phyloP scores from a whole-genome alignment of 164 flowering plant genomes.

The Stephania yunnanensis region DNA sequence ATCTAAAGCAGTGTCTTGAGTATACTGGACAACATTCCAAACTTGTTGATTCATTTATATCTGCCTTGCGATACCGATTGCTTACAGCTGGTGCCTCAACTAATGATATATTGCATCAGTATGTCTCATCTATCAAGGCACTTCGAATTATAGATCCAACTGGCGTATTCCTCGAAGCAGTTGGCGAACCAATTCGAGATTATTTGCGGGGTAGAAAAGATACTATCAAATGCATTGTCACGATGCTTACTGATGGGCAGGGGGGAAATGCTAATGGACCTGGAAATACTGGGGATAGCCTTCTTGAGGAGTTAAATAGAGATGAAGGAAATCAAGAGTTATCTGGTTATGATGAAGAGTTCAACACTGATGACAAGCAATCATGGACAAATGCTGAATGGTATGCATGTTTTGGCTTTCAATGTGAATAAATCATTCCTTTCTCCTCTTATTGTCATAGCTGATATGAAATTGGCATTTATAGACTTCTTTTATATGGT shows the following conservation, averaged over 20 bases:
- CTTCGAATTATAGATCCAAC: slow-evolving; percentile 91
- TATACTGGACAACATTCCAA: slow-evolving; percentile 95
- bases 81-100: slow-evolving; percentile 99
- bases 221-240: slow-evolving; percentile 93
- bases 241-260: slow-evolving; percentile 96
- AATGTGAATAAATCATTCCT: neutral
- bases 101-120: slow-evolving; percentile 95
- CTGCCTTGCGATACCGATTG: slow-evolving; percentile 76
- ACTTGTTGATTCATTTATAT: slow-evolving; percentile 88
- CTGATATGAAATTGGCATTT: neutral
- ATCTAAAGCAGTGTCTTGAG: slow-evolving; percentile 86
- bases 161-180: slow-evolving; percentile 95
- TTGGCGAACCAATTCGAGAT: slow-evolving; percentile 94
- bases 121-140: slow-evolving; percentile 96
- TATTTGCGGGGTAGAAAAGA: slow-evolving; percentile 90
- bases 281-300: slow-evolving; percentile 85
- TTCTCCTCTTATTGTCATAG: neutral
- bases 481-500: slow-evolving; percentile 10
- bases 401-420: slow-evolving; percentile 27
- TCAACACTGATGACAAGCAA: slow-evolving; percentile 71
- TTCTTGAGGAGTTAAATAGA: slow-evolving; percentile 95
- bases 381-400: slow-evolving; percentile 72
- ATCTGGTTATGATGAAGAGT: slow-evolving; percentile 59
- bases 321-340: slow-evolving; percentile 84
- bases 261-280: slow-evolving; percentile 70